Evolutionary conservation across 768 basidiomycete species (phyloP).

Genomic region (Leccinellum rugosiceps): DNA sequence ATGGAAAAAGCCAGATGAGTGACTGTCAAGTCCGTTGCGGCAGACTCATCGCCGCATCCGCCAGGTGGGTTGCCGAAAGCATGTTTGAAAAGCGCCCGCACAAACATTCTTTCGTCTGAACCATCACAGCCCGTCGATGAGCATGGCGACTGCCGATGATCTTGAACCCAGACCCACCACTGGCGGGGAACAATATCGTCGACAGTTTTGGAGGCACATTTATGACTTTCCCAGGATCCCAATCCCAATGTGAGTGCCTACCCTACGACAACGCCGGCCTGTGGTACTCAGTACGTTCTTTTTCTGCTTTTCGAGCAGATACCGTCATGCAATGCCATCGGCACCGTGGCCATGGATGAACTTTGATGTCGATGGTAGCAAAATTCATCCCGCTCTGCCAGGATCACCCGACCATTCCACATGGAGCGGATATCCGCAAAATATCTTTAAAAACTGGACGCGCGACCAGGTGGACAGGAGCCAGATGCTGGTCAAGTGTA

Average conservation of each 20-base stretch:
- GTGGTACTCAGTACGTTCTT: neutral
- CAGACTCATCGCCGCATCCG: neutral
- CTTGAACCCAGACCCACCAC: neutral
- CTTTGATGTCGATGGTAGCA: constrained; percentile 18
- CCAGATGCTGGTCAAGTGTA: constrained; percentile 29
- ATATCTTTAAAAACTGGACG: constrained; percentile 54
- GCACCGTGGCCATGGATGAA: constrained; percentile 42
- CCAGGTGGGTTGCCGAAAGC: neutral
- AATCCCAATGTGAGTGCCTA: constrained; percentile 18
- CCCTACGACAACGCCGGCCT: neutral
- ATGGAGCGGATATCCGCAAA: constrained; percentile 48
- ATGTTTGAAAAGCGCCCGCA: neutral
- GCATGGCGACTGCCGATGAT: neutral
- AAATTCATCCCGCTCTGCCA: neutral
- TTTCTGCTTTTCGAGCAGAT: constrained; percentile 9
- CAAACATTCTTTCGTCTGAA: neutral
- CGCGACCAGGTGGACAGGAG: constrained; percentile 37
- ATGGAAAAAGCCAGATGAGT: constrained; percentile 6
- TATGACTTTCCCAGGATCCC: constrained; percentile 14
- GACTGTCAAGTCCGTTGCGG: neutral
- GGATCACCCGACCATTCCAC: neutral
- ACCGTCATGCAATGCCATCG: constrained; percentile 36
- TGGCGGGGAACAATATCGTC: neutral
- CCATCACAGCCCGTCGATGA: constrained; percentile 6
- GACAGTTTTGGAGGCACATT: neutral